Percentiles rank a stretch among this genome's conserved stretches.
Conservation (phyloP, 225 moss, liverwort and hornwort species). For the Asterella californica region DNA sequence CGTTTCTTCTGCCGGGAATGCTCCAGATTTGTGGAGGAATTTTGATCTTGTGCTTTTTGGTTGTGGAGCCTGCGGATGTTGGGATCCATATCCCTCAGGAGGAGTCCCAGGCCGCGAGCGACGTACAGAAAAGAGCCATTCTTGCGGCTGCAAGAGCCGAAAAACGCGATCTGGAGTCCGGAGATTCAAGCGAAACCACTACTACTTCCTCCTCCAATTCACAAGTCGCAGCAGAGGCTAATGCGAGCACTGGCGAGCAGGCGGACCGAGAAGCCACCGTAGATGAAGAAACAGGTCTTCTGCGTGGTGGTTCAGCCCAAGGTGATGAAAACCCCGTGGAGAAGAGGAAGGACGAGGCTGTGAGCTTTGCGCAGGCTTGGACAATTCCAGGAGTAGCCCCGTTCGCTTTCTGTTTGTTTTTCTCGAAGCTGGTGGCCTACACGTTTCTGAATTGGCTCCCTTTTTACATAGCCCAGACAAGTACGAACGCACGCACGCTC, state of each 20-base stretch:
- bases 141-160: not conserved
- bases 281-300: slow-evolving; percentile 35
- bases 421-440: slow-evolving; percentile 85
- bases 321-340: slow-evolving; percentile 24
- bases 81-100: slow-evolving; percentile 48
- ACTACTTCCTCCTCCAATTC: not conserved
- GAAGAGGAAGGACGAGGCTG: slow-evolving; percentile 53
- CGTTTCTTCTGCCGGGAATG: slow-evolving; percentile 68
- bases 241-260: not conserved
- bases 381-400: slow-evolving; percentile 84
- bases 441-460: slow-evolving; percentile 96
- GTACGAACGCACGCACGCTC: slow-evolving; percentile 32
- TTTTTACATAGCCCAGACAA: slow-evolving; percentile 86
- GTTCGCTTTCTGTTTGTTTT: slow-evolving; percentile 76
- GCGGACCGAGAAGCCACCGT: not conserved
- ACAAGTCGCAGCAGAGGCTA: not conserved
- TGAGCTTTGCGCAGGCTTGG: slow-evolving; percentile 83
- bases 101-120: slow-evolving; percentile 24
- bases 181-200: not conserved
- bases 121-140: not conserved
- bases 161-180: slow-evolving; percentile 25
- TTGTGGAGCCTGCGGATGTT: slow-evolving; percentile 67
- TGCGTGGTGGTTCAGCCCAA: slow-evolving; percentile 14
- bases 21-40: slow-evolving; percentile 57
- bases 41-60: slow-evolving; percentile 63